Evolutionary conservation across 2,329 filamentous ascomycete species (phyloP).

Genomic region (Exophiala oligosperma): DNA sequence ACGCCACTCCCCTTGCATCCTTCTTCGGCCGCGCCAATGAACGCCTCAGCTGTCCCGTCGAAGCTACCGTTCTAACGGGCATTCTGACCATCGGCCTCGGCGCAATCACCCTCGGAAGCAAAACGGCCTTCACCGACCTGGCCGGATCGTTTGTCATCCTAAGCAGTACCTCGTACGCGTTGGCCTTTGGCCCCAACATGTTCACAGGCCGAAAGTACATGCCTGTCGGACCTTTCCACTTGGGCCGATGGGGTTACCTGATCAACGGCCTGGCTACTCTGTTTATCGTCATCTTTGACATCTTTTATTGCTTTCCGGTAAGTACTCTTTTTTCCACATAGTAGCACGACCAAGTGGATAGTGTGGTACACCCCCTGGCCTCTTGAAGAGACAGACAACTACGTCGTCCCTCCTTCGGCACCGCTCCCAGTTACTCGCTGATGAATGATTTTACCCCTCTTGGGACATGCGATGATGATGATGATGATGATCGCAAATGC

Average conservation of each 20-base stretch:
- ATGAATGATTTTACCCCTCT: too few species aligned
- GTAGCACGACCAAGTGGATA: too few species aligned
- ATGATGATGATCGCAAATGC: conserved; percentile 21
- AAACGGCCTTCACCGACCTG: conserved; percentile 55
- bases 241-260: conserved; percentile 48
- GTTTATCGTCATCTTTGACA: conserved; percentile 56
- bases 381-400: too few species aligned
- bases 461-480: too few species aligned
- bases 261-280: conserved; percentile 53
- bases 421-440: too few species aligned
- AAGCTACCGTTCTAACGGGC: conserved; percentile 55
- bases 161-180: conserved; percentile 56
- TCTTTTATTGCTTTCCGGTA: conserved; percentile 61
- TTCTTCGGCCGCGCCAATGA: conserved; percentile 51
- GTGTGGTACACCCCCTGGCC: too few species aligned
- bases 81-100: conserved; percentile 54
- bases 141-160: conserved; percentile 60
- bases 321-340: not conserved
- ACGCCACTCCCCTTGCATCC: conserved; percentile 54
- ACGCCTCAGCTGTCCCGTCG: conserved; percentile 53
- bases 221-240: conserved; percentile 51
- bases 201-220: conserved; percentile 54
- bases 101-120: conserved; percentile 45
- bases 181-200: conserved; percentile 54
- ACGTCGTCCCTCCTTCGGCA: too few species aligned